These are phyloP conservation scores for Phytophthora vignae DNA, from an alignment of 352 stramenopile species.

Conservation along the genomic window DNA sequence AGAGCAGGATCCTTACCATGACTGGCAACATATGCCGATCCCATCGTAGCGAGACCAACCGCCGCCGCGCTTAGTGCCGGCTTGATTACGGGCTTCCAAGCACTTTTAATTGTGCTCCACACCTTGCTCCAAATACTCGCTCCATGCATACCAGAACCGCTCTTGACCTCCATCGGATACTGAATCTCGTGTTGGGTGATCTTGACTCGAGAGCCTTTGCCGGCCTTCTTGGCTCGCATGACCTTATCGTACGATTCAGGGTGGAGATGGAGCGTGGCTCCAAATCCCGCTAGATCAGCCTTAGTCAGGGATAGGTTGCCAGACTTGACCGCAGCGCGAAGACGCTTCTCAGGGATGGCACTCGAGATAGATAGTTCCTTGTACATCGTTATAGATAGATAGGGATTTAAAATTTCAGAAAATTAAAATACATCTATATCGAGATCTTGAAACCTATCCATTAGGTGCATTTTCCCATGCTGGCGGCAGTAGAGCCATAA, in stretches of 20 bases:
- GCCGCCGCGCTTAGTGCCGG: no score
- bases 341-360: neutral
- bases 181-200: neutral
- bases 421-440: neutral
- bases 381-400: conserved; percentile 17
- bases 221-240: conserved; percentile 1
- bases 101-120: neutral
- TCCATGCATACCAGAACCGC: neutral
- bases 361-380: conserved; percentile 11
- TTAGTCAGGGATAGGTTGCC: conserved; percentile 4
- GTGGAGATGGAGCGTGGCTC: conserved; percentile 11
- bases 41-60: conserved; percentile 4
- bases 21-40: no score
- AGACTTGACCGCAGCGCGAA: neutral
- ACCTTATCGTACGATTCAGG: conserved; percentile 11
- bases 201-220: neutral
- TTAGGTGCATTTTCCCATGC: no score
- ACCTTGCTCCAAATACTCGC: conserved; percentile 3
- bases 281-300: conserved; percentile 1
- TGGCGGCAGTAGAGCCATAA: no score
- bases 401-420: neutral
- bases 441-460: no score
- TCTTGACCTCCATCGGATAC: no score
- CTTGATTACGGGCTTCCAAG: neutral
- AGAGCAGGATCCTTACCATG: neutral